Base-by-base conservation (phyloP, 148 eudicot species). In the Hydrangea macrophylla region DNA sequence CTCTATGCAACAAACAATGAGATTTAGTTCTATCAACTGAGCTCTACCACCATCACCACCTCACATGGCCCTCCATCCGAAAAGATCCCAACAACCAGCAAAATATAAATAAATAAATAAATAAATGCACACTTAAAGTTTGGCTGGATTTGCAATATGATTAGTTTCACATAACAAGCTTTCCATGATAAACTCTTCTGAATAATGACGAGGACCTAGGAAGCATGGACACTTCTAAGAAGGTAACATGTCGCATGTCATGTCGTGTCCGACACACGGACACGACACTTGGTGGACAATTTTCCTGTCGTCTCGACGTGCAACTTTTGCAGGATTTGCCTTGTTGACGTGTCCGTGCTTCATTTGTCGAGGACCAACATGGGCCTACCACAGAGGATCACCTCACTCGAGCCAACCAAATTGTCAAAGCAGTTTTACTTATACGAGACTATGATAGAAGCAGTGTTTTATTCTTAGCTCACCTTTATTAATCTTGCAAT, bases 401-500 rank as follows among this genome's bases (percentile, higher is more conserved):
- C 31, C 32, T 12, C 13, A 31, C 6, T 48, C 39, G 18, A 17
- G 6, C 17, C 17, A 18, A 11, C 53, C 22, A 48, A 48, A 48
- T n/a, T 1, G n/a, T 18, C 53, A 48, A 48, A 15, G 0, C 5
- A 11, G n/a, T 48, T 18, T 17, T 5, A 3, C 7, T 48, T 48
- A 48, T 7, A 48, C 17, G 6, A 48, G 23, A 48, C 18, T 18
- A 48, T 3, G 4, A 4, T 17, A 17, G 23, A n/a, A 55, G 25
- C 56, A 13, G 37, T 35, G 20, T 25, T 40, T 48, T 30, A 66
- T 31, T 57, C 37, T 39, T 24, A 74, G 4, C 79, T 78, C 62
- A 94, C 96, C 98, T 88, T 90, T 85, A 68, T 94, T 94, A 66
- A 83, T 78, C 31, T 89, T 85, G 86, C 98, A 94, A 75, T 90